These are phyloP conservation scores for Alternaria burnsii DNA, from an alignment of 2,329 filamentous ascomycete genomes.

Conservation along the genomic window DNA sequence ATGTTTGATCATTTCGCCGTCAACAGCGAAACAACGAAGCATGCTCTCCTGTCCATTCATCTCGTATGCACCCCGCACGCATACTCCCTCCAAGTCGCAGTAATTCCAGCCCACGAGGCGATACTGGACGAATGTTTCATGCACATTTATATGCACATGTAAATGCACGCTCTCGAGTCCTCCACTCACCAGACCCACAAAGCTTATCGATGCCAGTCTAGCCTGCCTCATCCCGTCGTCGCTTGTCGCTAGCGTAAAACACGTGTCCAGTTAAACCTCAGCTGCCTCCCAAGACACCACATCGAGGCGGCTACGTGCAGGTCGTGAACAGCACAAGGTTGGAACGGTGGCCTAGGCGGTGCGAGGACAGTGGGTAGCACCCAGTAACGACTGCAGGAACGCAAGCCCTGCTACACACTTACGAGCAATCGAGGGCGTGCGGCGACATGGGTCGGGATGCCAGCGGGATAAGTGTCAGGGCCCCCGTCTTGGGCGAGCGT, in stretches of 20 bases:
- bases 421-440: not conserved
- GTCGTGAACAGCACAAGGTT: conserved; percentile 34
- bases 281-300: conserved; percentile 34
- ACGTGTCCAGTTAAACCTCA: conserved; percentile 33
- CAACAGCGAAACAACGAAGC: conserved; percentile 16
- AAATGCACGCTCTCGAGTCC: conserved; percentile 16
- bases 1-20: not conserved
- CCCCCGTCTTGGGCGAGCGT: conserved; percentile 22
- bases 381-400: conserved; percentile 50
- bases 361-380: conserved; percentile 30
- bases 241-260: conserved; percentile 18
- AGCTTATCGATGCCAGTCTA: conserved; percentile 29
- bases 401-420: conserved; percentile 15
- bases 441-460: conserved; percentile 25
- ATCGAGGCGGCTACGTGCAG: conserved; percentile 40
- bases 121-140: conserved; percentile 25
- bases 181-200: conserved; percentile 26
- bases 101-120: conserved; percentile 8
- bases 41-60: conserved; percentile 23
- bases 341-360: conserved; percentile 29
- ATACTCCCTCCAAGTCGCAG: conserved; percentile 10
- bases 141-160: conserved; percentile 30
- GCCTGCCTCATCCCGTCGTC: conserved; percentile 27
- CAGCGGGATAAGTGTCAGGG: conserved; percentile 42
- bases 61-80: conserved; percentile 10